Conservation (phyloP, 495 filamentous ascomycete species). For the Bacidia rubella region DNA sequence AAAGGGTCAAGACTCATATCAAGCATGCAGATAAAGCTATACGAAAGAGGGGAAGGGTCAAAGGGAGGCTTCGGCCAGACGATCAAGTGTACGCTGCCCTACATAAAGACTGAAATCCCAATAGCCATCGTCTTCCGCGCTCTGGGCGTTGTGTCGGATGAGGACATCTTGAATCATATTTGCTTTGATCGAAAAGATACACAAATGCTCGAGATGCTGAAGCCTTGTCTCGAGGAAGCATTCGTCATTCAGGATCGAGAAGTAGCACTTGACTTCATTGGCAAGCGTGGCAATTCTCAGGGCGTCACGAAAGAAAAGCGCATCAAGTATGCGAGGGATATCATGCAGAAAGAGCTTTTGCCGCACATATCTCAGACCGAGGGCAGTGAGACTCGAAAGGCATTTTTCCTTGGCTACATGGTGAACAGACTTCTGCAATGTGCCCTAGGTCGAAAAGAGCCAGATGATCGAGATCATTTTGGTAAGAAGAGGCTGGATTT, state of each 20-base stretch:
- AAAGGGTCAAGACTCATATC: conserved; percentile 91
- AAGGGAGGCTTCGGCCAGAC: conserved; percentile 74
- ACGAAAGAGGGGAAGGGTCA: conserved; percentile 63
- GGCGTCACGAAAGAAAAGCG: conserved; percentile 71
- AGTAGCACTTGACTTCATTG: conserved; percentile 91
- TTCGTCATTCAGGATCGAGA: conserved; percentile 93
- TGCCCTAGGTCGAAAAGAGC: conserved; percentile 76
- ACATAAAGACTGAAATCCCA: conserved; percentile 85
- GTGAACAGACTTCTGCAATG: conserved; percentile 87
- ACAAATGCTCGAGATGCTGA: conserved; percentile 93
- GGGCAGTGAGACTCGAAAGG: conserved; percentile 93
- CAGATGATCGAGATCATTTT: conserved; percentile 96
- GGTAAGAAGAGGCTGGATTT: conserved; percentile 97
- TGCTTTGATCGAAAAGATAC: conserved; percentile 91
- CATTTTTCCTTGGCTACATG: conserved; percentile 99
- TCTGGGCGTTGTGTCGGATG: conserved; percentile 89
- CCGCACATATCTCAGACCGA: conserved; percentile 93
- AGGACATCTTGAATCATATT: conserved; percentile 95
- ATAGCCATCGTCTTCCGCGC: conserved; percentile 92
- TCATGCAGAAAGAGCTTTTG: conserved; percentile 91
- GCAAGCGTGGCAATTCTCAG: conserved; percentile 67
- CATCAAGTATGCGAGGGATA: conserved; percentile 78
- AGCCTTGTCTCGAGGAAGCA: conserved; percentile 91
- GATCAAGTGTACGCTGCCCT: conserved; percentile 78
- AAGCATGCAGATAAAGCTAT: conserved; percentile 75